Conservation (phyloP, 768 basidiomycete species). For the Gelatoporia subvermispora region DNA sequence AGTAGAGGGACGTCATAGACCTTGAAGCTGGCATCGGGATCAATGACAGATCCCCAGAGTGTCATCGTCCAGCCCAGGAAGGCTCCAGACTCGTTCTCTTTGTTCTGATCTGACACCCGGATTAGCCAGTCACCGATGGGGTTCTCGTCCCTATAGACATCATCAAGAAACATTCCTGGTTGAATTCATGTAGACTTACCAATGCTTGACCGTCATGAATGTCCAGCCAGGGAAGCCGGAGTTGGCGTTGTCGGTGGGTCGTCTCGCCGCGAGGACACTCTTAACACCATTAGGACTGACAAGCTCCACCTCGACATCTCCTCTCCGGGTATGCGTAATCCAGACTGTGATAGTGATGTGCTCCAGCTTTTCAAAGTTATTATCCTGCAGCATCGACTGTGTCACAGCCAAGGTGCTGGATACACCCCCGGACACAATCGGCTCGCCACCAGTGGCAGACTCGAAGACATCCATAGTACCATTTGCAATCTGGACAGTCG, state of each 20-base stretch:
- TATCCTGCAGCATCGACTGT: slow-evolving; percentile 54
- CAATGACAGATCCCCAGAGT: slow-evolving; percentile 85
- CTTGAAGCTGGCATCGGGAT: slow-evolving; percentile 53
- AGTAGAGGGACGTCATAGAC: slow-evolving; percentile 60
- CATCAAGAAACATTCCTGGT: slow-evolving; percentile 12
- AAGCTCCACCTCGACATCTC: slow-evolving; percentile 91
- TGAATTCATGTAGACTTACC: slow-evolving; percentile 45
- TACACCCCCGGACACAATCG: slow-evolving; percentile 64
- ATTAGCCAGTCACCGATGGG: slow-evolving; percentile 90
- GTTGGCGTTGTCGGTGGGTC: slow-evolving; percentile 56
- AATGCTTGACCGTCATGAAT: slow-evolving; percentile 99
- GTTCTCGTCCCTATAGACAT: slow-evolving; percentile 74
- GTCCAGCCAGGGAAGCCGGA: slow-evolving; percentile 90
- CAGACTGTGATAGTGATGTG: slow-evolving; percentile 91
- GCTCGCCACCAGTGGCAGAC: slow-evolving; percentile 56
- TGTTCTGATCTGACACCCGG: slow-evolving; percentile 74
- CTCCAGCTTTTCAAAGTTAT: slow-evolving; percentile 86
- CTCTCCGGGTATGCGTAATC: slow-evolving; percentile 82
- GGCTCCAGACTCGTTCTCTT: slow-evolving; percentile 46
- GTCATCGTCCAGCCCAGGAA: slow-evolving; percentile 92
- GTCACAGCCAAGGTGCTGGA: slow-evolving; percentile 62
- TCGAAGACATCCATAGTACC: slow-evolving; percentile 53
- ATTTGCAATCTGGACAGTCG: slow-evolving; percentile 60
- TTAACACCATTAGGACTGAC: slow-evolving; percentile 79
- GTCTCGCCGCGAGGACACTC: slow-evolving; percentile 75